Base-by-base conservation (phyloP, 306 rosid species). In the Phaseolus lunatus region DNA sequence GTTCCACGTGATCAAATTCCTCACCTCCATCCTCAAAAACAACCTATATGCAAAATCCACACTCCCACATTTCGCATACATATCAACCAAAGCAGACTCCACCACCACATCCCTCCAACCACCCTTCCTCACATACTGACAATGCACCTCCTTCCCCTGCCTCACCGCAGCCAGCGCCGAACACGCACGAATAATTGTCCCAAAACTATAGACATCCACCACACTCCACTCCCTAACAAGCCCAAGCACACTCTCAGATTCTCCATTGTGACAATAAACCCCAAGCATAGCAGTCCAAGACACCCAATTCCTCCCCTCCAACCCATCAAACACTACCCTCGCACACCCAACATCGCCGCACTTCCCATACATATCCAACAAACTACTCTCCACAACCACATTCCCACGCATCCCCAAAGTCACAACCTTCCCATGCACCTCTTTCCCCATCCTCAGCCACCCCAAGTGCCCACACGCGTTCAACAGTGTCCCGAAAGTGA, bases 351-450 rank as follows among this genome's bases (percentile, higher is more conserved):
- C 86, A 0, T 80, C 75, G 23, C 98, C 91, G 29, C 97, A 94
- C 77, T 94, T 94, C 20, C 98, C 98, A 82, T 94, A 94, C 97
- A 94, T 92, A 59, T 94, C 98, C 76, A 94, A 88, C 52, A 92
- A 81, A 77, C 98, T 94, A 65, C 98, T 92, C 83, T 88, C 96
- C 14, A 92, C 96, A 64, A 94, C 85, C 77, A 94, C 96, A 71
- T 92, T 85, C 1, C 93, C 96, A 29, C 78, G 52, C 27, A 85
- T 72, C 29, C 95, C 96, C 33, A 83, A 77, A 0, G 86, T 65
- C 68, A 94, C 56, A 50, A 90, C 90, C 78, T 82, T 92, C 3
- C 85, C 87, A 75, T 94, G 98, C 61, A 94, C 82, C 83, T 90
- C 84, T 41, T 69, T 85, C 13, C 98, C 98, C 68, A 69, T 96